Evolutionary conservation across 164 flowering plant species (phyloP).

Genomic region (Sextonia rubra): DNA sequence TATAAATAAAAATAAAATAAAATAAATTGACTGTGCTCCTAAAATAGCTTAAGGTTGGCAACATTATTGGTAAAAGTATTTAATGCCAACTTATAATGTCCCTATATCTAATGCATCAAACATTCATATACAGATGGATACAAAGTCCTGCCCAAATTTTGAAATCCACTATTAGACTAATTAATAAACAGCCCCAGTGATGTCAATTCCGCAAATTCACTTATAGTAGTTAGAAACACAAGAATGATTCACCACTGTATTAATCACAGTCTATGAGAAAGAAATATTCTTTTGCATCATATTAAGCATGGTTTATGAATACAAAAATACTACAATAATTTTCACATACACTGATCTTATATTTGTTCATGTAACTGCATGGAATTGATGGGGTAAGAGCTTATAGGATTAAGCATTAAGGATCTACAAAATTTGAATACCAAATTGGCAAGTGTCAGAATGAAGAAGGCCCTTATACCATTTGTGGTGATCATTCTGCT

Average conservation of each 20-base stretch:
- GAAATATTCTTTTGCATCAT: no score
- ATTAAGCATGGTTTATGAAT: no score
- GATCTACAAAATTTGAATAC: conserved; percentile 74
- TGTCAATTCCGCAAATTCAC: no score
- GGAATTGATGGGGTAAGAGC: conserved; percentile 85
- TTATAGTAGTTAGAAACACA: neutral
- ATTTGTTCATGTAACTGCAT: conserved; percentile 27
- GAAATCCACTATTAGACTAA: neutral
- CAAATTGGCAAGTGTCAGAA: conserved; percentile 78
- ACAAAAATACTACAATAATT: neutral
- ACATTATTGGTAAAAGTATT: neutral
- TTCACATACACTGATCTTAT: neutral
- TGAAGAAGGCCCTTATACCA: conserved; percentile 53
- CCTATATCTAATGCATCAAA: neutral
- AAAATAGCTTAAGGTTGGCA: neutral
- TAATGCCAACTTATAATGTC: neutral
- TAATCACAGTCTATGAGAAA: no score
- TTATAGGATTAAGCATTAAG: conserved; percentile 62
- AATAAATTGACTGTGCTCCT: neutral
- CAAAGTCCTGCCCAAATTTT: no score
- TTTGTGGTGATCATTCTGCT: neutral
- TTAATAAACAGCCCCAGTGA: neutral
- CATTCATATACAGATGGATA: neutral
- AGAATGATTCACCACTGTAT: no score
- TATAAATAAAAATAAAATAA: no score